Base-by-base conservation (phyloP, 176 grass and related monocot species). In the Aegilops sharonensis region DNA sequence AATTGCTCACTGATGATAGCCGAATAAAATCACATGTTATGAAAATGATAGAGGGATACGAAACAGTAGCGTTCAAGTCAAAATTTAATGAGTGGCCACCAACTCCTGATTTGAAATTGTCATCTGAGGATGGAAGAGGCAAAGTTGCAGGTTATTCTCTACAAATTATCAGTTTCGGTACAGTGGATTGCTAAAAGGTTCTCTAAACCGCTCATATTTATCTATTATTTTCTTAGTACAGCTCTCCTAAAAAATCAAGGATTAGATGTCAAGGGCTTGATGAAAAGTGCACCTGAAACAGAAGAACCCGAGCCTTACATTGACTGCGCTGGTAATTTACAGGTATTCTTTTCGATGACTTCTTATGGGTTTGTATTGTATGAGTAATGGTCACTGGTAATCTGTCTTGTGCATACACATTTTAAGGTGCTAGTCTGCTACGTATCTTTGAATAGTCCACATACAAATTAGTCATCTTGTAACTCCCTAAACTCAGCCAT, bases 161-260 rank as follows among this genome's bases (percentile, higher is more conserved):
- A 37, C 15, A 84, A 18, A 75, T 62, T 87, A 13, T 85, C 8
- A 72, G n/a, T 86, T 87, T 56, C 12, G 14, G 8, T 63, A 13
- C 10, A 62, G 64, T 4, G 11, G 27, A 81, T 77, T 77, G 8
- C 23, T 8, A 39, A 29, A 71, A 81, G n/a, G 10, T 66, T 89
- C 3, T 60, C 9, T 11, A 81, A 56, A 68, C 12, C 9, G 13
- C 52, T 72, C 50, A 32, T 0, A 59, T 84, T 78, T 54, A 57
- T 83, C 31, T 75, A 68, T 7, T 63, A 67, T 71, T 63, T 65
- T 83, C 7, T 66, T 88, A 29, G 54, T 89, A 62, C 84, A 98
- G 95, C 95, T 87, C 95, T 92, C 79, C 93, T 98, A 24, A 98
- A 85, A 88, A 92, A 85, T 81, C 95, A 99, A 94, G 97, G 97